These are phyloP conservation scores for Backusella psychrophila DNA, from an alignment of 192 early-diverging fungal genomes.

Conservation along the genomic window DNA sequence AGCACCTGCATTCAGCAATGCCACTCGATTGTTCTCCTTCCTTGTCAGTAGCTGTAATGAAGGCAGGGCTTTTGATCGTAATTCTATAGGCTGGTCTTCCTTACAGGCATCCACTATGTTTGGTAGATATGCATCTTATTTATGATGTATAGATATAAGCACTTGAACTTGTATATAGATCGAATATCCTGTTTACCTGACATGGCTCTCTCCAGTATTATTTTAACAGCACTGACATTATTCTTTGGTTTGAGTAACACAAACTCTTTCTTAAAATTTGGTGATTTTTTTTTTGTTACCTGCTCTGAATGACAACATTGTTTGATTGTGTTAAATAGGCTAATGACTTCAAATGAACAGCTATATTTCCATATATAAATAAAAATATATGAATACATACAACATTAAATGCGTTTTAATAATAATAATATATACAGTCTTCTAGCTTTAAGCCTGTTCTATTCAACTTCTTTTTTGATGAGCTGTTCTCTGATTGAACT, in stretches of 20 bases:
- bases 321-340: constrained; percentile 45
- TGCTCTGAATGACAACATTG: constrained; percentile 48
- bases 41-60: constrained; percentile 67
- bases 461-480: constrained; percentile 6
- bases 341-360: constrained; percentile 46
- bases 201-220: constrained; percentile 73
- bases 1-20: constrained; percentile 57
- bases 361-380: constrained; percentile 20
- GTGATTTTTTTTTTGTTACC: constrained; percentile 31
- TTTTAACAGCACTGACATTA: constrained; percentile 61
- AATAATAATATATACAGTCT: constrained; percentile 5
- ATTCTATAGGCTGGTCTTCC: constrained; percentile 42
- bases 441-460: constrained; percentile 4
- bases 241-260: neutral
- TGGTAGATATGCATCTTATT: constrained; percentile 50
- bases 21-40: constrained; percentile 54
- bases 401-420: neutral
- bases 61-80: constrained; percentile 55
- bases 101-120: constrained; percentile 55
- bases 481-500: neutral
- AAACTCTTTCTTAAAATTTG: neutral
- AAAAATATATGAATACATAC: neutral
- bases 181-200: constrained; percentile 41
- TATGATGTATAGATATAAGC: neutral
- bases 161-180: neutral